Percentiles rank a stretch among this genome's conserved stretches.
phyloP scores from a whole-genome alignment of 495 filamentous ascomycete species.

The Hyaloscypha hepaticicola region DNA sequence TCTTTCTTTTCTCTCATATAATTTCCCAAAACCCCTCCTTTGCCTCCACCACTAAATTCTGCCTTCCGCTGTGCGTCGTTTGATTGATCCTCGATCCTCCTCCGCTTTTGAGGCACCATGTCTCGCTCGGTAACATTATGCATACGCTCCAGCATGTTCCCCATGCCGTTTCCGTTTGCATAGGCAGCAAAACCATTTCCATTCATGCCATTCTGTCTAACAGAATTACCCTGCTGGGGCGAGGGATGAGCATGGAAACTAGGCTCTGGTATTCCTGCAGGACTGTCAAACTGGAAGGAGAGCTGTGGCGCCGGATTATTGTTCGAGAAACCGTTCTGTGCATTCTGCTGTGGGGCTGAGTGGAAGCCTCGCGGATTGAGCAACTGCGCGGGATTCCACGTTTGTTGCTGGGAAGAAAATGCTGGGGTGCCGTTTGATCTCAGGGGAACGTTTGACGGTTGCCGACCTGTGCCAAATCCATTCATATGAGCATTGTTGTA shows the following conservation, averaged over 20 bases:
- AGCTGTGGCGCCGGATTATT: slow-evolving; percentile 13
- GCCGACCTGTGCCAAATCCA: slow-evolving; percentile 12
- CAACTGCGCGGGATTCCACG: slow-evolving; percentile 37
- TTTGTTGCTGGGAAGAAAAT: not conserved
- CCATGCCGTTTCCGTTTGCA: slow-evolving; percentile 36
- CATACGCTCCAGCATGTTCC: slow-evolving; percentile 60
- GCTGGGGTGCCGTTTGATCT: slow-evolving; percentile 11
- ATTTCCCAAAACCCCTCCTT: slow-evolving; percentile 59
- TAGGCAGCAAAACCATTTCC: slow-evolving; percentile 17
- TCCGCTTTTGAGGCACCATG: slow-evolving; percentile 61
- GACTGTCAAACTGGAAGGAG: slow-evolving; percentile 46
- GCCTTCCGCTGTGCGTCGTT: slow-evolving; percentile 36
- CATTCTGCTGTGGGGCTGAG: slow-evolving; percentile 22
- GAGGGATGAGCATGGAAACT: slow-evolving; percentile 2
- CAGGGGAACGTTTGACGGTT: slow-evolving; percentile 1
- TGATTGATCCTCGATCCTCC: slow-evolving; percentile 55
- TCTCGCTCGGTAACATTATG: slow-evolving; percentile 68
- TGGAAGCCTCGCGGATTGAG: slow-evolving; percentile 38
- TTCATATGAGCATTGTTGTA: slow-evolving; percentile 22
- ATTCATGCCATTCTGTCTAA: not conserved
- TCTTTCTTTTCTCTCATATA: slow-evolving; percentile 57
- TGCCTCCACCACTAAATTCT: slow-evolving; percentile 43
- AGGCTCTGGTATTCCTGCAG: slow-evolving; percentile 22
- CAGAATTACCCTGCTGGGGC: not conserved
- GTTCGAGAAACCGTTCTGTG: slow-evolving; percentile 18